Evolutionary conservation across 139 green algal species (phyloP).

Genomic region (Haematococcus sp.): DNA sequence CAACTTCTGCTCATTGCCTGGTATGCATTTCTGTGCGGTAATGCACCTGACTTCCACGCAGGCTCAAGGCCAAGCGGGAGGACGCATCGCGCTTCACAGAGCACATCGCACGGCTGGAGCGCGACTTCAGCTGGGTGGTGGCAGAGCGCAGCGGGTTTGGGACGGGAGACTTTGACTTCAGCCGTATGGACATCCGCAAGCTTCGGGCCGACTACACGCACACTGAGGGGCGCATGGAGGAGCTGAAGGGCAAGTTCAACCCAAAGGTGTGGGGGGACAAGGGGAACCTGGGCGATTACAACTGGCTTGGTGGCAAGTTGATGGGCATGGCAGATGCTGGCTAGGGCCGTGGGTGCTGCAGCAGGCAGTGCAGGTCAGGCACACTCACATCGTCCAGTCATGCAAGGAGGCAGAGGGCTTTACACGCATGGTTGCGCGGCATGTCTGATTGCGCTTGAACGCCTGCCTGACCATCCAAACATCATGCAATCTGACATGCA

Average conservation of each 20-base stretch:
- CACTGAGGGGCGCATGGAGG: constrained; percentile 35
- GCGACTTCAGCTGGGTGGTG: constrained; percentile 13
- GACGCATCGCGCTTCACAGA: not conserved
- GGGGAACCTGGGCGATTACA: no score
- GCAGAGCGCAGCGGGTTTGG: constrained; percentile 27
- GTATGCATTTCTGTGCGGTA: not conserved
- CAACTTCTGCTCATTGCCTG: not conserved
- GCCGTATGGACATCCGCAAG: constrained; percentile 11
- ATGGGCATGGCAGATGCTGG: no score
- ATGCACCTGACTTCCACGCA: no score
- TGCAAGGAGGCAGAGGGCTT: no score
- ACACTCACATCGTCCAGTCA: no score
- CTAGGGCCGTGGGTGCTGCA: no score
- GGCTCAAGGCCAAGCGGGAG: constrained; percentile 24
- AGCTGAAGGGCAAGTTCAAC: constrained; percentile 41
- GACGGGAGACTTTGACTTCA: constrained; percentile 78
- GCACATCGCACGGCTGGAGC: constrained; percentile 5
- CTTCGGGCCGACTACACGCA: constrained; percentile 17
- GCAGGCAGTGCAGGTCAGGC: no score
- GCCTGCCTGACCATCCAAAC: no score
- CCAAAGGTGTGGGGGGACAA: constrained; percentile 13
- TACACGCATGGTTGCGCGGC: no score
- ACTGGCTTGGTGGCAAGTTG: no score
- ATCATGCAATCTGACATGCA: not conserved
- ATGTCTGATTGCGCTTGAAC: no score